Conservation (phyloP, 2,329 filamentous ascomycete species). For the Akanthomyces dipterigenus region DNA sequence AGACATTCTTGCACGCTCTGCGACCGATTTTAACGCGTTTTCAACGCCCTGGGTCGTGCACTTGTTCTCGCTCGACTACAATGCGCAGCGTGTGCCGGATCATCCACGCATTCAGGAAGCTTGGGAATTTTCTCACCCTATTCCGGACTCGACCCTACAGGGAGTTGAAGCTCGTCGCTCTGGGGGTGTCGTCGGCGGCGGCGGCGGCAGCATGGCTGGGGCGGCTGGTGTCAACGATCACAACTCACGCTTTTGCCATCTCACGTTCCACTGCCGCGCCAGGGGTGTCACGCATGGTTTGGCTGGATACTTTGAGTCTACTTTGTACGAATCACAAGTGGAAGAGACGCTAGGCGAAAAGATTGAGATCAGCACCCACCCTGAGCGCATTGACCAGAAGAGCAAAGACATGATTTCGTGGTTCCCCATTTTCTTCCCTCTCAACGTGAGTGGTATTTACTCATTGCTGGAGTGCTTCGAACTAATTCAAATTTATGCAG, state of each 20-base stretch:
- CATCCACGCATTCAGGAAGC: slow-evolving; percentile 63
- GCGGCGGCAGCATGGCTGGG: slow-evolving; percentile 66
- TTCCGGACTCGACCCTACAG: slow-evolving; percentile 52
- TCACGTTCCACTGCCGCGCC: slow-evolving; percentile 71
- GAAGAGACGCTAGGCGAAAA: slow-evolving; percentile 35
- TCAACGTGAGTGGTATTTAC: slow-evolving; percentile 59
- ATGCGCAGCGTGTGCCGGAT: slow-evolving; percentile 57
- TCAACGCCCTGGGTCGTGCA: slow-evolving; percentile 94
- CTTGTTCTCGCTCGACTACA: slow-evolving; percentile 81
- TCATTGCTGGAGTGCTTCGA: background rate
- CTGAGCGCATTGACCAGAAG: slow-evolving; percentile 84
- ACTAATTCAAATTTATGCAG: slow-evolving; percentile 37
- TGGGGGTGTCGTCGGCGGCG: slow-evolving; percentile 59
- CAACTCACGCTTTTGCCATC: slow-evolving; percentile 72
- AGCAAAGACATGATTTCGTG: slow-evolving; percentile 98
- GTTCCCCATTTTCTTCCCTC: slow-evolving; percentile 97
- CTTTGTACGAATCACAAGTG: slow-evolving; percentile 64
- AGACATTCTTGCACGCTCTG: slow-evolving; percentile 62
- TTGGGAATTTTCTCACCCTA: slow-evolving; percentile 75
- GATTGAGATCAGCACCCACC: slow-evolving; percentile 87
- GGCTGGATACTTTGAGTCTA: slow-evolving; percentile 92
- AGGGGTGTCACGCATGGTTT: slow-evolving; percentile 85
- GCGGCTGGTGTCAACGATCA: slow-evolving; percentile 83
- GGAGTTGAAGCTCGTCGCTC: slow-evolving; percentile 50
- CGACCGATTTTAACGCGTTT: slow-evolving; percentile 63